A percentile compares a stretch with the other conserved stretches of the same genome.
Evolutionary conservation across 2,329 filamentous ascomycete genomes (phyloP).

Genomic region (Fusarium sp.): DNA sequence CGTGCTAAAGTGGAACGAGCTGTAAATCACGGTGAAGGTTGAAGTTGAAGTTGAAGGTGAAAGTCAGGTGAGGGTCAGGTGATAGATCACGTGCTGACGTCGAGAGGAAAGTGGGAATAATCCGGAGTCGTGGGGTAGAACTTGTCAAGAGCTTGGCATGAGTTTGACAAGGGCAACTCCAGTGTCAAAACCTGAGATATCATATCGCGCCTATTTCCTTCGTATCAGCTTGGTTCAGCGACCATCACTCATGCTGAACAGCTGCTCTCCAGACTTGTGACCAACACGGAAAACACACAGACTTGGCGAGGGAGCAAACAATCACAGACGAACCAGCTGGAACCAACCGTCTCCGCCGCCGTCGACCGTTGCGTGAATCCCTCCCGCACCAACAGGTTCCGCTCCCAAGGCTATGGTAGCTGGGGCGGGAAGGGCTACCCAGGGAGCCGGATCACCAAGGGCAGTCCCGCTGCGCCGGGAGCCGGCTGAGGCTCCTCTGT

Average conservation of each 20-base stretch:
- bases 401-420: constrained; percentile 25
- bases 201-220: background rate
- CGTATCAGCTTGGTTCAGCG: background rate
- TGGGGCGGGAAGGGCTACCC: constrained; percentile 7
- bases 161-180: constrained; percentile 9
- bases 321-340: background rate
- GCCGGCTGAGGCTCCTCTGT: background rate
- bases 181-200: background rate
- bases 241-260: background rate
- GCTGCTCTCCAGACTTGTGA: background rate
- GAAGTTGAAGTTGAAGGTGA: background rate
- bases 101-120: background rate
- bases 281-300: constrained; percentile 23
- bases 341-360: constrained; percentile 10
- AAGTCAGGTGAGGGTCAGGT: background rate
- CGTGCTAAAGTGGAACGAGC: background rate
- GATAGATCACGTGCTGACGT: background rate
- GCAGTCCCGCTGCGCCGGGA: constrained; percentile 12
- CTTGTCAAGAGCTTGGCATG: background rate
- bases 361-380: constrained; percentile 6
- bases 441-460: constrained; percentile 3
- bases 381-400: constrained; percentile 14
- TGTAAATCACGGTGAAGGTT: background rate
- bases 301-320: constrained; percentile 24
- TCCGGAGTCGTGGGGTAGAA: background rate